Conservation (phyloP, 371 early-diverging fungal genomes). For the Circinella minor region DNA sequence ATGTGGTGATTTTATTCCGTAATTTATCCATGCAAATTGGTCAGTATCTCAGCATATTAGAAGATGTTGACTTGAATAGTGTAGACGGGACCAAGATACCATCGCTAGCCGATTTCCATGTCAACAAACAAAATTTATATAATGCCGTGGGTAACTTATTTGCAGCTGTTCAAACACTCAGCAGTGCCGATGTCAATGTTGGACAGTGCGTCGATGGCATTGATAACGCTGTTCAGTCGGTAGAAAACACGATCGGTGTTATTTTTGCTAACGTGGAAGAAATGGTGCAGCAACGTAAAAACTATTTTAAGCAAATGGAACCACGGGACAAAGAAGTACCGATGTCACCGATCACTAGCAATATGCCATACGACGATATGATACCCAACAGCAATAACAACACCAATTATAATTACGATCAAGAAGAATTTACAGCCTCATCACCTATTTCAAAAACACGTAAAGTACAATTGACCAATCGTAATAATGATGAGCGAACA, state of each 20-base stretch:
- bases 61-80: slow-evolving; percentile 38
- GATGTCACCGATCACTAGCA: not conserved
- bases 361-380: slow-evolving; percentile 37
- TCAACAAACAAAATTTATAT: slow-evolving; percentile 69
- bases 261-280: slow-evolving; percentile 37
- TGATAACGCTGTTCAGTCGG: slow-evolving; percentile 40
- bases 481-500: slow-evolving; percentile 17
- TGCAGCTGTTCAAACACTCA: slow-evolving; percentile 65
- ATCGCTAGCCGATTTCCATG: slow-evolving; percentile 62
- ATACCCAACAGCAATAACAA: not conserved
- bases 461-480: slow-evolving; percentile 5
- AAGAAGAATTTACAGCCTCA: slow-evolving; percentile 7
- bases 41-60: slow-evolving; percentile 43
- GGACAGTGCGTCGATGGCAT: slow-evolving; percentile 31
- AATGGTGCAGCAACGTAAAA: slow-evolving; percentile 46
- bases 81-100: slow-evolving; percentile 34
- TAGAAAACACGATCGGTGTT: slow-evolving; percentile 49
- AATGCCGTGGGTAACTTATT: slow-evolving; percentile 71
- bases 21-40: slow-evolving; percentile 49
- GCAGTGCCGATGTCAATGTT: slow-evolving; percentile 42
- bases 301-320: slow-evolving; percentile 30
- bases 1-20: slow-evolving; percentile 51
- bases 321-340: slow-evolving; percentile 12
- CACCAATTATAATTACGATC: not conserved
- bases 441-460: slow-evolving; percentile 14